phyloP scores from a whole-genome alignment of 108 stramenopile species.

The Skeletonema grethae region DNA sequence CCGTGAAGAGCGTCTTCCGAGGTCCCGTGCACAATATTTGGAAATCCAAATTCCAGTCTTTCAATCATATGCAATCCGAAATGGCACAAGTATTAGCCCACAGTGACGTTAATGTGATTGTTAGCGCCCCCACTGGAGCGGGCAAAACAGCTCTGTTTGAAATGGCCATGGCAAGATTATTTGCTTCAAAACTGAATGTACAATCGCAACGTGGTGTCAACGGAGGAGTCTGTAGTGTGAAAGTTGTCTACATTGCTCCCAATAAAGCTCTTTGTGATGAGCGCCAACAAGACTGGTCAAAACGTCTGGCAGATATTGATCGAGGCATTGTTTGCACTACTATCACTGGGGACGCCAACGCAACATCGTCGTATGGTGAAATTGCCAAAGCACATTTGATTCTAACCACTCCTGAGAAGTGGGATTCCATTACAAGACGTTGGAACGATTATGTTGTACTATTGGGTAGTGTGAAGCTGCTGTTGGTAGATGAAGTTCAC shows the following conservation, averaged over 20 bases:
- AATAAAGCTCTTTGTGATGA: slow-evolving; percentile 97
- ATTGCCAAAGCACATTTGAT: slow-evolving; percentile 83
- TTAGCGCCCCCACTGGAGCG: slow-evolving; percentile 98
- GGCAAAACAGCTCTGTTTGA: slow-evolving; percentile 97
- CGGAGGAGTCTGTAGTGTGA: slow-evolving; percentile 53
- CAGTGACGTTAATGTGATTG: slow-evolving; percentile 90
- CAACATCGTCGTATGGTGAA: slow-evolving; percentile 63
- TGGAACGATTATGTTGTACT: slow-evolving; percentile 93
- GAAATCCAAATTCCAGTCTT: slow-evolving; percentile 58
- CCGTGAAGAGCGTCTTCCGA: slow-evolving; percentile 58
- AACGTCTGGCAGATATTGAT: slow-evolving; percentile 63
- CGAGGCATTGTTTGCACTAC: slow-evolving; percentile 63
- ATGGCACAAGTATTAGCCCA: slow-evolving; percentile 54
- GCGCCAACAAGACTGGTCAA: slow-evolving; percentile 84
- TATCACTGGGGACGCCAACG: slow-evolving; percentile 89
- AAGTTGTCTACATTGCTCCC: slow-evolving; percentile 92
- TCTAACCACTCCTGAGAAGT: slow-evolving; percentile 96
- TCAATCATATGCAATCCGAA: slow-evolving; percentile 86
- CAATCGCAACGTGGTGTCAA: slow-evolving; percentile 29
- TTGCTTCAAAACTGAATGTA: slow-evolving; percentile 32
- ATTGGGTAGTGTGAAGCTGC: slow-evolving; percentile 87
- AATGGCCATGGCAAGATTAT: slow-evolving; percentile 91
- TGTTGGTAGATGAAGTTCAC: slow-evolving; percentile 95
- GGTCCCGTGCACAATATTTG: slow-evolving; percentile 60
- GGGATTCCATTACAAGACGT: slow-evolving; percentile 91